These are phyloP conservation scores for Conoideocrella luteorostrata DNA, from an alignment of 2,329 filamentous ascomycete genomes.

Conservation along the genomic window DNA sequence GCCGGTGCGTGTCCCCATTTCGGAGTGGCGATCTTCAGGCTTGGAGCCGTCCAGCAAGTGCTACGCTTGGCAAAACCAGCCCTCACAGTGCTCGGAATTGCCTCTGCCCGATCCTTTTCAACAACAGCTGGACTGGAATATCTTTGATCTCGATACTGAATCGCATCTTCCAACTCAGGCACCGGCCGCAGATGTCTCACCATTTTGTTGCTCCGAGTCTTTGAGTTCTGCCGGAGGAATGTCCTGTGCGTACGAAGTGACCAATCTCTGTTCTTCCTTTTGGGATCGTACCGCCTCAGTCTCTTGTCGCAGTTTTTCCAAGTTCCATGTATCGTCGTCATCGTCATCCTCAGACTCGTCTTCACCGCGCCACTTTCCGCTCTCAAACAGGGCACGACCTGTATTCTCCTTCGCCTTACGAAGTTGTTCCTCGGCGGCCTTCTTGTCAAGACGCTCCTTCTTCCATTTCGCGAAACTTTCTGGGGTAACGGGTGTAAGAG, in stretches of 20 bases:
- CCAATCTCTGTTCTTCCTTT: conserved; percentile 70
- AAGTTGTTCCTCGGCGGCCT: conserved; percentile 86
- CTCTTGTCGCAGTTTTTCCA: conserved; percentile 76
- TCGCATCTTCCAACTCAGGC: conserved; percentile 8
- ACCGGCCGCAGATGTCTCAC: conserved; percentile 8
- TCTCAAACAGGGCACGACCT: conserved; percentile 90
- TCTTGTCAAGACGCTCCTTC: conserved; percentile 88
- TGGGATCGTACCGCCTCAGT: conserved; percentile 68
- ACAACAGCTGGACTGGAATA: not conserved
- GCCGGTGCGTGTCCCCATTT: not conserved
- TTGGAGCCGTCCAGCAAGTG: conserved; percentile 10
- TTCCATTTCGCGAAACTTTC: conserved; percentile 97
- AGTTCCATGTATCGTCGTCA: conserved; percentile 66
- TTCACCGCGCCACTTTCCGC: conserved; percentile 79
- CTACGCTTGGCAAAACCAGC: conserved; percentile 4
- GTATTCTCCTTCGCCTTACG: conserved; percentile 91
- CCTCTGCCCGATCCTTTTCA: conserved; percentile 12
- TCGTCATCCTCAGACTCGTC: conserved; percentile 56
- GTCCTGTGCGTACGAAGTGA: conserved; percentile 15
- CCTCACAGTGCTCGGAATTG: conserved; percentile 20
- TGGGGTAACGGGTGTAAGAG: conserved; percentile 84
- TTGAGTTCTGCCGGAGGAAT: conserved; percentile 2
- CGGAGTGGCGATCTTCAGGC: not conserved
- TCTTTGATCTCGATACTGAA: not conserved
- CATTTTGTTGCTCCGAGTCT: conserved; percentile 7